Conservation (phyloP, 495 filamentous ascomycete genomes). For the Penicillium cataractarum region DNA sequence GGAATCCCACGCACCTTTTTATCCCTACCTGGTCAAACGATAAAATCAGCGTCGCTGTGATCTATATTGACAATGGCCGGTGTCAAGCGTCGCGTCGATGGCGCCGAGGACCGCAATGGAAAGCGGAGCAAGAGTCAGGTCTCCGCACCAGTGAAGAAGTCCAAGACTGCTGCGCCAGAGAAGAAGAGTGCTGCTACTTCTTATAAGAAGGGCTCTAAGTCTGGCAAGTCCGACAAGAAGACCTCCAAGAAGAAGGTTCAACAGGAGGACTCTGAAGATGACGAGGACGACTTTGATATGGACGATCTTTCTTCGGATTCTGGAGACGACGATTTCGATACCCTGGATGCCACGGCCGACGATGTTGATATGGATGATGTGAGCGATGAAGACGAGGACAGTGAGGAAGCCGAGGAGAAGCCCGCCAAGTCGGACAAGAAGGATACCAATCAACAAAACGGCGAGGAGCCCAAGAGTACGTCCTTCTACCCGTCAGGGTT, state of each 20-base stretch:
- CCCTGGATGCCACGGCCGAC: constrained; percentile 30
- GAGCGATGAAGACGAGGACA: constrained; percentile 32
- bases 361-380: constrained; percentile 45
- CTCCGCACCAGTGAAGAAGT: constrained; percentile 39
- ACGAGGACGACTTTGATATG: constrained; percentile 46
- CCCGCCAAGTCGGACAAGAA: constrained; percentile 19
- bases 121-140: constrained; percentile 50
- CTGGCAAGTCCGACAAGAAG: constrained; percentile 31
- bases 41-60: constrained; percentile 15
- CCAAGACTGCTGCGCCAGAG: constrained; percentile 33
- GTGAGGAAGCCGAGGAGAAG: constrained; percentile 33
- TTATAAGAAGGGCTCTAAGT: constrained; percentile 31
- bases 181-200: constrained; percentile 34
- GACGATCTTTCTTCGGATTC: constrained; percentile 48
- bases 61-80: constrained; percentile 42
- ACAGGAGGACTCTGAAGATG: constrained; percentile 36
- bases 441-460: constrained; percentile 15
- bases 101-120: constrained; percentile 50
- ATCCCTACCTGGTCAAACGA: constrained; percentile 6
- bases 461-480: constrained; percentile 37
- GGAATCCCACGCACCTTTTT: constrained; percentile 20
- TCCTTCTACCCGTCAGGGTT: constrained; percentile 6
- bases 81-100: constrained; percentile 48
- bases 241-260: constrained; percentile 42
- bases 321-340: constrained; percentile 40